A percentile compares a stretch with the other conserved stretches of the same genome.
phyloP scores from a whole-genome alignment of 179 eudicot species.

The Corrigiola litoralis region DNA sequence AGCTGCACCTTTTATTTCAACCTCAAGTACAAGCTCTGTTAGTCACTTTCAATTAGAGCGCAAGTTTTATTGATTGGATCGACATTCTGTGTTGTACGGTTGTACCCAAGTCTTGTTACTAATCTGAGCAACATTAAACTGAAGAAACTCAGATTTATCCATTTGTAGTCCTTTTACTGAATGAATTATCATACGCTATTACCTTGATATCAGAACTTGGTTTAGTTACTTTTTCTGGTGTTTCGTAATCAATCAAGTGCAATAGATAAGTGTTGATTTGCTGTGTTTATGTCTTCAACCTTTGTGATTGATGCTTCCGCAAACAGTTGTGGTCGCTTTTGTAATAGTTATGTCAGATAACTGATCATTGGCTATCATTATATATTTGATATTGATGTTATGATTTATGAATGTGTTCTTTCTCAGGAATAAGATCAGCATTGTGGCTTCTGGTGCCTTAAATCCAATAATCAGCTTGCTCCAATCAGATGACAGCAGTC shows the following conservation, averaged over 20 bases:
- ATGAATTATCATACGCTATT: neutral
- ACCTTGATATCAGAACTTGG: neutral
- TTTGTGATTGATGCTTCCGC: neutral
- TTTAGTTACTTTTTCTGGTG: neutral
- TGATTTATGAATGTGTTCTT: neutral
- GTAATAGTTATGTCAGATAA: neutral
- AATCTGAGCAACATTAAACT: too few relatives aligned
- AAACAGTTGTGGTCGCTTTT: neutral
- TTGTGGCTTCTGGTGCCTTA: constrained; percentile 81
- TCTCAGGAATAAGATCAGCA: constrained; percentile 75
- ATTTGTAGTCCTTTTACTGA: too few relatives aligned
- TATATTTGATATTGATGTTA: neutral
- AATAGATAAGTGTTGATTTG: too few relatives aligned
- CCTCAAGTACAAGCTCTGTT: neutral
- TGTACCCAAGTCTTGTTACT: too few relatives aligned
- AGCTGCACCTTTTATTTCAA: neutral
- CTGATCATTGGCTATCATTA: neutral
- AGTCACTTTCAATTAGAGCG: neutral
- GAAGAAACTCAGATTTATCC: too few relatives aligned
- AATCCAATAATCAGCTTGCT: constrained; percentile 68
- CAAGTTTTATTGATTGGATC: neutral
- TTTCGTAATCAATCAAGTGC: neutral
- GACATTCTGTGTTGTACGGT: too few relatives aligned
- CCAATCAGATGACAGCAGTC: constrained; percentile 36
- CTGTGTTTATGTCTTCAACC: neutral